These are phyloP conservation scores for Stachybotrys elegans DNA, from an alignment of 2,329 filamentous ascomycete species.

Conservation along the genomic window DNA sequence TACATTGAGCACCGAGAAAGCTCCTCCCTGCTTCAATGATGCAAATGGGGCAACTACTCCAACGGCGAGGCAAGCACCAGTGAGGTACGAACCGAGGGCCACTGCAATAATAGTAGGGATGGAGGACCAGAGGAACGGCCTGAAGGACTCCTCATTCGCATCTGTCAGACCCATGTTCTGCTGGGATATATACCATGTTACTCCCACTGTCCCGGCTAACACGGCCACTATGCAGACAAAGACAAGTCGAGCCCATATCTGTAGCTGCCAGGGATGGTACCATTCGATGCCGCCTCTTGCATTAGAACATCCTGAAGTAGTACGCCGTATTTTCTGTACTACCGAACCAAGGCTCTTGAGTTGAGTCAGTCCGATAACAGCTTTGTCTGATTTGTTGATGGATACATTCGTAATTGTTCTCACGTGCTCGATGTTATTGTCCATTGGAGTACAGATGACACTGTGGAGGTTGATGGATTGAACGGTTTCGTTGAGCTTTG, in stretches of 20 bases:
- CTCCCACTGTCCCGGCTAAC: background rate
- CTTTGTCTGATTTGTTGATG: background rate
- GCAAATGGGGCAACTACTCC: background rate
- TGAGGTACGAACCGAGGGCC: background rate
- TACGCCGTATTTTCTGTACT: too few species aligned
- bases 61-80: background rate
- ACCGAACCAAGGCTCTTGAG: too few species aligned
- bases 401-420: background rate
- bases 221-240: background rate
- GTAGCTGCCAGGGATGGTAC: background rate
- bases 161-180: background rate
- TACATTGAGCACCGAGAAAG: background rate
- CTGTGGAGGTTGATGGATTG: background rate
- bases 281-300: background rate
- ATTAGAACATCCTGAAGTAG: too few species aligned
- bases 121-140: background rate
- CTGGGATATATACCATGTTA: background rate
- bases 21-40: background rate
- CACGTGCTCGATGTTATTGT: background rate
- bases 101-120: conserved; percentile 1
- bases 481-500: background rate
- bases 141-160: too few species aligned
- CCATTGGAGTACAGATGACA: background rate
- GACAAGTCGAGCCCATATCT: background rate
- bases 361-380: background rate